phyloP scores from a whole-genome alignment of 2,329 filamentous ascomycete genomes.

The Trichoderma guizhouense region DNA sequence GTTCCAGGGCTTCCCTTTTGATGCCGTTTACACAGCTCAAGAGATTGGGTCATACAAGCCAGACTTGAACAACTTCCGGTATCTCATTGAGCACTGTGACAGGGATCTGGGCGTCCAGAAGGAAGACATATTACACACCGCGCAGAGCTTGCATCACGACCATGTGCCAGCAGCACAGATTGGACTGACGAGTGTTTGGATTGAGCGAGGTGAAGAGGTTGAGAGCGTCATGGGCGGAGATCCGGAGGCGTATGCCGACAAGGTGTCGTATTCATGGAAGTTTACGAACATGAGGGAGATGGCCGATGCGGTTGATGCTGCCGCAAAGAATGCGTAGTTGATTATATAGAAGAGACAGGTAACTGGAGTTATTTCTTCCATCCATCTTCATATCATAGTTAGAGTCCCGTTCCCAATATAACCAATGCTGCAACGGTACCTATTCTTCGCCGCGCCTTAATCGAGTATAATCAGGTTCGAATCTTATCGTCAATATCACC shows the following conservation, averaged over 20 bases:
- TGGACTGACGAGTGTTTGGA: conserved; percentile 63
- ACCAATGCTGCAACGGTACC: background rate
- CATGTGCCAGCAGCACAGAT: conserved; percentile 61
- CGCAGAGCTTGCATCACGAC: conserved; percentile 64
- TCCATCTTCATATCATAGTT: background rate
- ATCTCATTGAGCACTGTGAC: conserved; percentile 54
- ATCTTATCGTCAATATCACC: background rate
- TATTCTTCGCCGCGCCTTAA: background rate
- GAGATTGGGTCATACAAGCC: conserved; percentile 73
- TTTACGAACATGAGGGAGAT: conserved; percentile 58
- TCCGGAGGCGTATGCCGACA: conserved; percentile 36
- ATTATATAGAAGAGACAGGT: background rate
- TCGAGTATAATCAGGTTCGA: background rate
- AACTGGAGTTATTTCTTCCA: background rate
- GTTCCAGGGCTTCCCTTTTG: conserved; percentile 52
- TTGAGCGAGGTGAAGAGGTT: conserved; percentile 50
- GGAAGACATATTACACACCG: conserved; percentile 62
- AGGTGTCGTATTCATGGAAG: conserved; percentile 42
- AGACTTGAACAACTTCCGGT: conserved; percentile 59
- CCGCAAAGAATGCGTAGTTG: background rate
- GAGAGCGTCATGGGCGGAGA: conserved; percentile 26
- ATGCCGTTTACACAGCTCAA: conserved; percentile 66
- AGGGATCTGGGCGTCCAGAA: conserved; percentile 50
- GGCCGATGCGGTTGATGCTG: conserved; percentile 52
- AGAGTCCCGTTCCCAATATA: background rate